Evolutionary conservation across 345 rosid genomes (phyloP), one percentile per base, ranked within the genome.

Genomic region (Camelina laxa): DNA sequence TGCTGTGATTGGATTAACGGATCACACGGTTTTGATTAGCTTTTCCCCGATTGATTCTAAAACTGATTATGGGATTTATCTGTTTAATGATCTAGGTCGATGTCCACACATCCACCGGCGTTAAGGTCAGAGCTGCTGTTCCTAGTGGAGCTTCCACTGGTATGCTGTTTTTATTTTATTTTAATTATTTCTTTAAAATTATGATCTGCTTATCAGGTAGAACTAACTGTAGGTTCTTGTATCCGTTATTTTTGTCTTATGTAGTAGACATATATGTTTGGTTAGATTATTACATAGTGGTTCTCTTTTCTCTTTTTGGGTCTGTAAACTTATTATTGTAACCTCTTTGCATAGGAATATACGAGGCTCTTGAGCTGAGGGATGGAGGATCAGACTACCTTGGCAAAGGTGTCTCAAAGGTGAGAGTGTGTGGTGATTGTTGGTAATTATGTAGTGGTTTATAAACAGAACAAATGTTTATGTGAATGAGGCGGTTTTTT

Each of bases 111-210:
- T 86, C 92, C 15, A 83, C 84, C 45, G 96, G 89, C 1, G 60
- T 58, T 57, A 72, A 80, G 58, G 85, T 82, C 7, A 86, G 87
- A 79, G 97, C 98, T 9, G 89, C 97, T 13, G 97, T 93, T 51
- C 97, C 98, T 2, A 93, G 98, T 68, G 98, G 97, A 58, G 98
- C 98, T 74, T 93, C 98, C 71, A 91, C 97, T 17, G 98, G 98
- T 93, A 88, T 24, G 75, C 35, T 21, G 1, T 8, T 17, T 35
- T 50, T 51, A 45, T 17, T 53, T 27, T 31, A 1, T 53, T 22
- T 51, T 20, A 4, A 20, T 39, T 11, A 11, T 39, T 2, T 36
- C 11, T 36, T 9, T 2, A 36, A 9, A 7, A 35, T 6, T 35
- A 35, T 35, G 38, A 7, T 2, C 10, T 8, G 38, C 38, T 8